Percentiles rank a stretch among this genome's conserved stretches.
phyloP scores from a whole-genome alignment of 164 flowering plant genomes.

The Sedum album region DNA sequence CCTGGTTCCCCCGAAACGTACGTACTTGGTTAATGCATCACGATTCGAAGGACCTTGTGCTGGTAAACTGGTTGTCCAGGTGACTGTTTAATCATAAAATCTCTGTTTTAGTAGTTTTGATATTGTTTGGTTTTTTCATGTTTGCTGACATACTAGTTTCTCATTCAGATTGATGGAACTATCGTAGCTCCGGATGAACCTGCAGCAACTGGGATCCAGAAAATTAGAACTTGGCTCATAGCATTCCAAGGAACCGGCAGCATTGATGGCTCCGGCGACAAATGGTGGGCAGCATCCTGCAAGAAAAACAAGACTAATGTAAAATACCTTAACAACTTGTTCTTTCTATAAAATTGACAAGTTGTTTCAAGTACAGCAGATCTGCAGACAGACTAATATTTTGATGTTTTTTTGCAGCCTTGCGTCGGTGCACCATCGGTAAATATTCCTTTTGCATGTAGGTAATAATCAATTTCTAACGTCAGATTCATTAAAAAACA shows the following conservation, averaged over 20 bases:
- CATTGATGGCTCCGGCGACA: conserved; percentile 83
- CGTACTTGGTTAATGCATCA: conserved; percentile 70
- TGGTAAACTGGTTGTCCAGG: conserved; percentile 57
- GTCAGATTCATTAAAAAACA: too few relatives aligned
- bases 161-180: conserved; percentile 68
- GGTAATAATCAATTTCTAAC: too few relatives aligned
- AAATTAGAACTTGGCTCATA: conserved; percentile 63
- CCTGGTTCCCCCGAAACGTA: conserved; percentile 63
- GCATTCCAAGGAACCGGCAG: conserved; percentile 71
- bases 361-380: too few relatives aligned
- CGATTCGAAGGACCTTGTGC: conserved; percentile 76
- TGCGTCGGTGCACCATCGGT: conserved; percentile 91
- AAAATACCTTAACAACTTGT: conserved; percentile 13
- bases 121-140: not conserved
- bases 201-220: conserved; percentile 69
- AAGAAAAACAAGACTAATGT: conserved; percentile 80
- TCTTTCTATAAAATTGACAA: too few relatives aligned
- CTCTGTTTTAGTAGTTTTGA: not conserved
- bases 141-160: not conserved
- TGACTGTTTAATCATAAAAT: conserved; percentile 15
- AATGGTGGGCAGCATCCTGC: conserved; percentile 99
- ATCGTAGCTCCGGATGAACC: conserved; percentile 86
- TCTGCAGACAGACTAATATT: too few relatives aligned
- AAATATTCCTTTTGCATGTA: conserved; percentile 18
- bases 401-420: conserved; percentile 42